Evolutionary conservation across 176 grass and related monocot genomes (phyloP).

Genomic region (Ananas comosus): DNA sequence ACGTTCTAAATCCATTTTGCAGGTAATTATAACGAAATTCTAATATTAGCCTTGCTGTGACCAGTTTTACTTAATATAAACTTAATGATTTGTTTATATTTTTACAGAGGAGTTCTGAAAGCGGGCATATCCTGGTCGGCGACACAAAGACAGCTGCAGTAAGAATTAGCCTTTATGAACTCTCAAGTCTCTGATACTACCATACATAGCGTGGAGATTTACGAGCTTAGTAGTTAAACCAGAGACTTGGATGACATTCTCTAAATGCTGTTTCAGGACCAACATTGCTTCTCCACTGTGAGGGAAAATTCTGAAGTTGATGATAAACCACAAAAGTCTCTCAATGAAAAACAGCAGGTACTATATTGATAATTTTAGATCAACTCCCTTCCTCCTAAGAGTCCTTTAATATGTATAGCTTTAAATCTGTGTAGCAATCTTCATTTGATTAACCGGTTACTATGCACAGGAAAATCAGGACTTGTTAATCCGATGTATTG

Average conservation of each 20-base stretch:
- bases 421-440: constrained; percentile 2
- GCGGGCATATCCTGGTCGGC: constrained; percentile 37
- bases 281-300: constrained; percentile 39
- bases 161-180: constrained; percentile 25
- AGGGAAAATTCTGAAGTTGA: constrained; percentile 77
- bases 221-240: background rate
- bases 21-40: constrained; percentile 44
- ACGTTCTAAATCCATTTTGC: constrained; percentile 82
- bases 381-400: constrained; percentile 2
- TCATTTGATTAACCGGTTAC: constrained; percentile 13
- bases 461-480: constrained; percentile 84
- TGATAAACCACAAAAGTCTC: constrained; percentile 88
- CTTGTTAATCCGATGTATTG: constrained; percentile 89
- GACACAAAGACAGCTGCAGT: constrained; percentile 52
- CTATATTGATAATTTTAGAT: background rate
- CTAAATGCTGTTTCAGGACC: constrained; percentile 44
- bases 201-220: background rate
- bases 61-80: background rate
- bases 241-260: background rate
- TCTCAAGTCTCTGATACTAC: background rate
- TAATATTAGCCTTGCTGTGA: background rate
- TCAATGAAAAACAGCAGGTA: constrained; percentile 97
- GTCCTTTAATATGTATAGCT: background rate
- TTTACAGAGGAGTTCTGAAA: constrained; percentile 76
- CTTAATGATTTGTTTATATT: constrained; percentile 22